Evolutionary conservation across 139 green algal genomes (phyloP).

Genomic region (Coelastrella sp.): DNA sequence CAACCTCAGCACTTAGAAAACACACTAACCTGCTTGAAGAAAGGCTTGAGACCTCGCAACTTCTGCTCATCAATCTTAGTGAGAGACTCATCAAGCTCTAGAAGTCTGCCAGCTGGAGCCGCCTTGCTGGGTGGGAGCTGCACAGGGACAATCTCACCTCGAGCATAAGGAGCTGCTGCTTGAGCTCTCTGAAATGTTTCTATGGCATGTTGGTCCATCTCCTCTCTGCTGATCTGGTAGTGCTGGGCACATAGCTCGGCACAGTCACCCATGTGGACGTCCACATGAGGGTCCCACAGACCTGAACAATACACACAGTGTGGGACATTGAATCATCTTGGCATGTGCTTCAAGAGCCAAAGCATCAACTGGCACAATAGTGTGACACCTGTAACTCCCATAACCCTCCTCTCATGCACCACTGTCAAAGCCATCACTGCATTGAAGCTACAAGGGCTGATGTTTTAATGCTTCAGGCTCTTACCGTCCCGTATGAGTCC

Average conservation of each 20-base stretch:
- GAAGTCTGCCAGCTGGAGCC: neutral
- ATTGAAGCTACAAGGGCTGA: too few species aligned
- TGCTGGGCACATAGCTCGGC: constrained; percentile 79
- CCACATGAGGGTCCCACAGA: constrained; percentile 83
- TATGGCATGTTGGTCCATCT: constrained; percentile 77
- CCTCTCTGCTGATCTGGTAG: constrained; percentile 68
- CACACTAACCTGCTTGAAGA: constrained; percentile 70
- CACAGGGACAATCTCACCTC: constrained; percentile 40
- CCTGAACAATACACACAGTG: constrained; percentile 50
- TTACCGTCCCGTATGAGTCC: constrained; percentile 64
- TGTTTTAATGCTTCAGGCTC: too few species aligned
- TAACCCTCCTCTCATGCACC: too few species aligned
- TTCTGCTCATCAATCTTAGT: constrained; percentile 80
- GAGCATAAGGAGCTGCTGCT: constrained; percentile 23
- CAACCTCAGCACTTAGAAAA: too few species aligned
- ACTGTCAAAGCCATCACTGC: too few species aligned
- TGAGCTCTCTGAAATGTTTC: constrained; percentile 66
- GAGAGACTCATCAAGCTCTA: constrained; percentile 72
- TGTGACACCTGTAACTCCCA: too few species aligned
- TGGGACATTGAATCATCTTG: too few species aligned
- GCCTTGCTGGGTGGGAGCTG: constrained; percentile 17
- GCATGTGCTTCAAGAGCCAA: too few species aligned
- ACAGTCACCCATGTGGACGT: constrained; percentile 90
- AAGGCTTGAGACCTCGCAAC: constrained; percentile 80
- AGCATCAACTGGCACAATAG: too few species aligned